Evolutionary conservation across 208 protist genomes (phyloP), one percentile per base, ranked within the genome.

Genomic region (Leishmania turanica): DNA sequence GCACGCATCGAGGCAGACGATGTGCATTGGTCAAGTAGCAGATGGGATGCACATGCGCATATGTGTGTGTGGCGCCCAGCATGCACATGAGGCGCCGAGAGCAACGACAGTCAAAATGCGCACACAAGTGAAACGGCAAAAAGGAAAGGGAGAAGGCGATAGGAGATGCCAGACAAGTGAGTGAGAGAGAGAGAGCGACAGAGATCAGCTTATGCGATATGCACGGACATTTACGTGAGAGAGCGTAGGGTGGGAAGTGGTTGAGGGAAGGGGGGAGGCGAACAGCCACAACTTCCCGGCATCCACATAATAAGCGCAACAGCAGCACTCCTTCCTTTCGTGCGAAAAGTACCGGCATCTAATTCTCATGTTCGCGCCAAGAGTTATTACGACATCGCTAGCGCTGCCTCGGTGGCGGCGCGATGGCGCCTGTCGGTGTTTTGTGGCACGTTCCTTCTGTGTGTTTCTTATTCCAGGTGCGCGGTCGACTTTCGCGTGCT

Each of bases 71-170:
- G 62, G 24, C 24, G n/a, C 17, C 31, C 65, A 37, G 19, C 21
- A 70, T 15, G 65, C 37, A 49, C 19, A 42, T 17, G 37, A 42
- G 15, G 53, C 24, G 34, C 21, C 19, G 45, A 88, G 58, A 65
- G 62, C 34, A 34, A 83, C 34, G 65, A 4, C 6, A 8, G 51
- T 54, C 19, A 84, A 84, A 84, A 81, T 47, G 71, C 53, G 17
- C n/a, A 45, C 40, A 76, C 19, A 78, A 71, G 47, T 7, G 45
- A 78, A 37, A 42, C 4, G 19, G 31, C 60, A 70, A 51, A 54
- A 86, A 54, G 40, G 47, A 83, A 47, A 83, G 42, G 73, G 27
- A 79, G 42, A 78, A 21, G 68, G 37, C 21, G 40, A 13, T 24
- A 47, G 37, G 7, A 5, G 21, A 49, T 9, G 24, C 1, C 0